Conservation (phyloP, 2,329 filamentous ascomycete genomes). For the Paecilomyces formosus region DNA sequence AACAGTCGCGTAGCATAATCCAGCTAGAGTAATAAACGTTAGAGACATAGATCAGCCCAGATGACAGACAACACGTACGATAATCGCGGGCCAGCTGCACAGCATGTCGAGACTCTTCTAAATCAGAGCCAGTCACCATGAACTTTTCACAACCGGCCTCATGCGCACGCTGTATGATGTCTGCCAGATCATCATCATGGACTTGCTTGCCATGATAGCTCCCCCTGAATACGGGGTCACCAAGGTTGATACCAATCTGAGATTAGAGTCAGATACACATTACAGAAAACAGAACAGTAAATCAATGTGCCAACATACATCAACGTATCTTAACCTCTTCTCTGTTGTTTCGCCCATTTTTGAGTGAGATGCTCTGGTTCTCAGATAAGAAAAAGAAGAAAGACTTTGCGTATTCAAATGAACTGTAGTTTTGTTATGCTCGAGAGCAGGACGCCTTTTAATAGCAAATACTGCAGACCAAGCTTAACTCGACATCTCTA, state of each 20-base stretch:
- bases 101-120: conserved; percentile 68
- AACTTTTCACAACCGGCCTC: conserved; percentile 79
- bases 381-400: conserved; percentile 5
- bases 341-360: conserved; percentile 28
- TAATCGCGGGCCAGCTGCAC: conserved; percentile 66
- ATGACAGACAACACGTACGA: conserved; percentile 45
- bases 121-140: conserved; percentile 86
- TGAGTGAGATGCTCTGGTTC: conserved; percentile 1
- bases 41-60: conserved; percentile 6
- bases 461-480: background rate
- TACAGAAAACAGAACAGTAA: background rate
- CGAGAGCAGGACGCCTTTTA: background rate
- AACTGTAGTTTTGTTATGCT: background rate
- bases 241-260: conserved; percentile 87
- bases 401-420: conserved; percentile 3
- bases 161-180: conserved; percentile 69
- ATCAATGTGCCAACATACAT: conserved; percentile 28
- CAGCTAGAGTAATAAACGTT: conserved; percentile 45
- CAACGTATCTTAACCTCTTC: conserved; percentile 37
- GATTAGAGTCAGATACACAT: conserved; percentile 1
- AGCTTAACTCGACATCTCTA: background rate
- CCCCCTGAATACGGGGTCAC: conserved; percentile 83
- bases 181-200: conserved; percentile 39
- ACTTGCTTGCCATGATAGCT: conserved; percentile 71
- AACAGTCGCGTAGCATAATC: conserved; percentile 78